Conservation (phyloP, 140 eudicot species). For the Oenanthe javanica region DNA sequence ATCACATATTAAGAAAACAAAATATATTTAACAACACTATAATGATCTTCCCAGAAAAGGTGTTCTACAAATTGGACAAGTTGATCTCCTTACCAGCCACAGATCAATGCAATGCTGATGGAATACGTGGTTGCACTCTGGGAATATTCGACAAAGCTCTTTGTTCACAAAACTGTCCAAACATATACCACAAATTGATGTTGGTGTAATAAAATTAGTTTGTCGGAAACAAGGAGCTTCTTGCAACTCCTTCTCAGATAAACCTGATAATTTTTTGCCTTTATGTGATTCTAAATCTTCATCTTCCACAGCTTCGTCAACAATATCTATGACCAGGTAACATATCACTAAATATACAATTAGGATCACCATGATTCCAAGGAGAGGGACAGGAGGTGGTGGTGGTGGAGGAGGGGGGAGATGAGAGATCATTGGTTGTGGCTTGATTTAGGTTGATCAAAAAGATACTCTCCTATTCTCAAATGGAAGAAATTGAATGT, state of each 20-base stretch:
- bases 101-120: slow-evolving; percentile 62
- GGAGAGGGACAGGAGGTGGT: slow-evolving; percentile 55
- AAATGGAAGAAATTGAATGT: background rate
- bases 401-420: slow-evolving; percentile 9
- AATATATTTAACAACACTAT: background rate
- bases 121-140: slow-evolving; percentile 54
- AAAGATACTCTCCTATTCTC: background rate
- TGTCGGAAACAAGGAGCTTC: slow-evolving; percentile 32
- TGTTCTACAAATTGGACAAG: slow-evolving; percentile 66
- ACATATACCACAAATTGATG: slow-evolving; percentile 49
- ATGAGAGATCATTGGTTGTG: background rate
- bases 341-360: slow-evolving; percentile 43
- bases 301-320: slow-evolving; percentile 27
- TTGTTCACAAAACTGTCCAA: slow-evolving; percentile 44
- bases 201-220: slow-evolving; percentile 2
- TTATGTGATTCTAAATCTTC: slow-evolving; percentile 12
- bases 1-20: background rate
- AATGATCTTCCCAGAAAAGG: slow-evolving; percentile 19
- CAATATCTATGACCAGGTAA: slow-evolving; percentile 44
- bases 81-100: slow-evolving; percentile 51
- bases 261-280: slow-evolving; percentile 21
- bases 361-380: slow-evolving; percentile 40
- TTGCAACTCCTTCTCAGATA: slow-evolving; percentile 51
- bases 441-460: background rate
- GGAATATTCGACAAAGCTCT: slow-evolving; percentile 55